phyloP scores from a whole-genome alignment of 2,329 filamentous ascomycete genomes.

The Talaromyces amestolkiae region DNA sequence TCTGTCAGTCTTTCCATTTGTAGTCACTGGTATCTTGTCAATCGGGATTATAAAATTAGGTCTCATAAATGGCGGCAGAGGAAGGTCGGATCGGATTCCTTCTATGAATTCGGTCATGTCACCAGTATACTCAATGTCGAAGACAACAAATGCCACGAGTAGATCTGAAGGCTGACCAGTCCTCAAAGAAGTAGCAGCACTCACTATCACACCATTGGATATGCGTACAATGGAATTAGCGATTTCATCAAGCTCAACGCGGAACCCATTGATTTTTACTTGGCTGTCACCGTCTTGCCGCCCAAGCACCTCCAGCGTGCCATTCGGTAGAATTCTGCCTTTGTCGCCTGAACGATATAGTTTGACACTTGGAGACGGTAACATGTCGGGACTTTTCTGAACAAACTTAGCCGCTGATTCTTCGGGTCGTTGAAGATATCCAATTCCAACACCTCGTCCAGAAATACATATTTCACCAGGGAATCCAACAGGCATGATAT shows the following conservation, averaged over 20 bases:
- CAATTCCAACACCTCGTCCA: slow-evolving; percentile 22
- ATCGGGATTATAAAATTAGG: slow-evolving; percentile 32
- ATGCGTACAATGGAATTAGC: slow-evolving; percentile 32
- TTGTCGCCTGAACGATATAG: slow-evolving; percentile 32
- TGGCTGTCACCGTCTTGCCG: slow-evolving; percentile 31
- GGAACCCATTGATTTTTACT: slow-evolving; percentile 35
- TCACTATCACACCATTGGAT: not conserved
- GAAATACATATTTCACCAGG: slow-evolving; percentile 43
- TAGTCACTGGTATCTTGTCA: slow-evolving; percentile 28
- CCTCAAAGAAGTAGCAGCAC: not conserved
- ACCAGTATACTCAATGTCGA: not conserved
- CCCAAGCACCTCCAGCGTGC: slow-evolving; percentile 27
- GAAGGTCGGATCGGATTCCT: not conserved
- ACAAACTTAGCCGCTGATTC: slow-evolving; percentile 1
- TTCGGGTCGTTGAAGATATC: slow-evolving; percentile 22
- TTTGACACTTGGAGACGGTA: slow-evolving; percentile 25
- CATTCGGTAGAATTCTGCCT: slow-evolving; percentile 28
- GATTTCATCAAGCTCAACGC: slow-evolving; percentile 51
- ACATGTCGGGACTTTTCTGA: not conserved
- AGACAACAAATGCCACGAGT: not conserved
- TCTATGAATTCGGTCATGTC: not conserved
- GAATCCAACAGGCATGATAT: slow-evolving; percentile 37
- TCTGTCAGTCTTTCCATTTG: slow-evolving; percentile 32
- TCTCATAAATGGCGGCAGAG: slow-evolving; percentile 38
- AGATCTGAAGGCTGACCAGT: not conserved